Evolutionary conservation across 106 monocot genomes (phyloP).

Genomic region (Dendrobium nobile): DNA sequence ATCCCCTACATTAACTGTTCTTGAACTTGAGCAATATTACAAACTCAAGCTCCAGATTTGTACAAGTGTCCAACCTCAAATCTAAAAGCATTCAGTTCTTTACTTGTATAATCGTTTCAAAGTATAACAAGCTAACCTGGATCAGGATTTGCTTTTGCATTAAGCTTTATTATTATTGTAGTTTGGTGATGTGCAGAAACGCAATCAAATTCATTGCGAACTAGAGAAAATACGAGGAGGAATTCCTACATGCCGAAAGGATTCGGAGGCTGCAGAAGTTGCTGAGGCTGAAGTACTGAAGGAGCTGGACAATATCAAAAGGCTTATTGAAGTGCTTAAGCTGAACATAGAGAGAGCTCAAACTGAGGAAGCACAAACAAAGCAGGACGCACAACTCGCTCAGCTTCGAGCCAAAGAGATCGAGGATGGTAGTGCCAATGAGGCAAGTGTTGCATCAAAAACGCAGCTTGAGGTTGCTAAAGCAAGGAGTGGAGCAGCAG

Average conservation of each 20-base stretch:
- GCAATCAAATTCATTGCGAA: conserved; percentile 14
- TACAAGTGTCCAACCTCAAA: too few species aligned
- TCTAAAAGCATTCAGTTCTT: too few species aligned
- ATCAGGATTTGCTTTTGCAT: neutral
- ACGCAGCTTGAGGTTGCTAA: conserved; percentile 18
- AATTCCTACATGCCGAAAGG: conserved; percentile 12
- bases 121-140: neutral
- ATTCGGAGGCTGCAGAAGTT: conserved; percentile 20
- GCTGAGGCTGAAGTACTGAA: conserved; percentile 11
- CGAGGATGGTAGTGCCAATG: conserved; percentile 15
- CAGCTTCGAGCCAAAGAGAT: conserved; percentile 18
- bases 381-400: conserved; percentile 24
- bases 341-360: conserved; percentile 22
- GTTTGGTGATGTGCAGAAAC: conserved; percentile 12
- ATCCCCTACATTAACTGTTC: too few species aligned
- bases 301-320: conserved; percentile 12
- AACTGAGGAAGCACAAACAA: conserved; percentile 15
- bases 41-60: too few species aligned
- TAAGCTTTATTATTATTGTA: neutral
- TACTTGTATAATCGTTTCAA: neutral
- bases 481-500: conserved; percentile 16
- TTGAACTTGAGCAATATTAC: too few species aligned
- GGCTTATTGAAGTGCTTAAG: conserved; percentile 18
- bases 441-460: conserved; percentile 17
- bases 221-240: conserved; percentile 14